These are phyloP conservation scores for Fusarium bactridioides DNA, from an alignment of 2,329 filamentous ascomycete genomes.

Conservation along the genomic window DNA sequence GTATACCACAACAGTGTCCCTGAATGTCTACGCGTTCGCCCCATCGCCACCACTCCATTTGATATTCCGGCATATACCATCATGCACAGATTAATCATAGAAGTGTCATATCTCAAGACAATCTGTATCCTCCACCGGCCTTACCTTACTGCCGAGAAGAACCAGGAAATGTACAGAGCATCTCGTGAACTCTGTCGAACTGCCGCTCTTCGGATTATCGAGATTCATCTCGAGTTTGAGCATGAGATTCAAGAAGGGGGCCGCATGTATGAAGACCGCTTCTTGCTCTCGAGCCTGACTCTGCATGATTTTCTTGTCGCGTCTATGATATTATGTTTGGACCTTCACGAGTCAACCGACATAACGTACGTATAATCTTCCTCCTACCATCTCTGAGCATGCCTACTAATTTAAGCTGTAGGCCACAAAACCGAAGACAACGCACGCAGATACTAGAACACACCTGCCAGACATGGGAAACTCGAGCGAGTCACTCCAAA, in stretches of 20 bases:
- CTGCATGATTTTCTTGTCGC: conserved; percentile 66
- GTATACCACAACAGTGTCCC: conserved; percentile 49
- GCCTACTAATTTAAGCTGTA: conserved; percentile 19
- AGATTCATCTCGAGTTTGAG: conserved; percentile 58
- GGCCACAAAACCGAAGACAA: conserved; percentile 44
- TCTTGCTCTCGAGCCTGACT: conserved; percentile 61
- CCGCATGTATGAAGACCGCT: conserved; percentile 59
- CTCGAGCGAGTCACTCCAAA: conserved; percentile 47
- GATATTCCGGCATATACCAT: conserved; percentile 55
- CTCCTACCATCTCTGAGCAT: not conserved
- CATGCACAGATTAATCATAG: conserved; percentile 58
- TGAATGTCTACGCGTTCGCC: conserved; percentile 50
- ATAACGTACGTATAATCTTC: conserved; percentile 43
- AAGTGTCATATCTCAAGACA: conserved; percentile 57
- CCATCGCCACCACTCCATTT: conserved; percentile 53
- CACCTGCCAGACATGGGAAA: conserved; percentile 54
- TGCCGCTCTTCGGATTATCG: conserved; percentile 54
- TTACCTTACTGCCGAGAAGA: conserved; percentile 53
- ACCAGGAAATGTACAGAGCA: conserved; percentile 47
- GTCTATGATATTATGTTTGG: conserved; percentile 66
- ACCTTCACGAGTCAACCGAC: conserved; percentile 52
- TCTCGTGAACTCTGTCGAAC: conserved; percentile 54
- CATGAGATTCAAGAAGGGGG: conserved; percentile 57
- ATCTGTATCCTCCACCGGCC: conserved; percentile 60
- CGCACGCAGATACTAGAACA: conserved; percentile 50